phyloP scores from a whole-genome alignment of 176 grass and related monocot genomes.

The Poa annua region DNA sequence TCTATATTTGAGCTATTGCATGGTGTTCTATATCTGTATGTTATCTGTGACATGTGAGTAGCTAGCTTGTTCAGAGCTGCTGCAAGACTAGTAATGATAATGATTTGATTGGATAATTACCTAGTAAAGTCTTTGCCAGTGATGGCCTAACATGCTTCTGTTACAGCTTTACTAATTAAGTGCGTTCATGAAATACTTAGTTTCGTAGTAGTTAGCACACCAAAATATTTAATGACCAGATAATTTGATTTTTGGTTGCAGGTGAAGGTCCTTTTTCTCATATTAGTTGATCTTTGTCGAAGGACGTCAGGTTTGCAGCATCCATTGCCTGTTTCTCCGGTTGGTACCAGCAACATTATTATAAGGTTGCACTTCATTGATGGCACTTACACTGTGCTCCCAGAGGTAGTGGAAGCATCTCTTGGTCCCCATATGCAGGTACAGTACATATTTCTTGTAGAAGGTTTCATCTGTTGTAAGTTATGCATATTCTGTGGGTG shows the following conservation, averaged over 20 bases:
- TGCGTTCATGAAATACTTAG: not conserved
- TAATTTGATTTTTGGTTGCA: conserved; percentile 48
- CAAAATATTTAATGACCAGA: conserved; percentile 12
- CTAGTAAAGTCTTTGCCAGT: conserved; percentile 12
- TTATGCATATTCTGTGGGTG: not conserved
- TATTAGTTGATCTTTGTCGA: conserved; percentile 96
- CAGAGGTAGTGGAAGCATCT: conserved; percentile 98
- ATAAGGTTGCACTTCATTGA: conserved; percentile 99
- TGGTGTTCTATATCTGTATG: conserved; percentile 14
- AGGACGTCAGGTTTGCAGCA: conserved; percentile 80
- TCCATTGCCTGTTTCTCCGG: conserved; percentile 85
- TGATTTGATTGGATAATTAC: conserved; percentile 16
- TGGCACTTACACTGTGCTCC: conserved; percentile 93
- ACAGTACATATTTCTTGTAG: conserved; percentile 12
- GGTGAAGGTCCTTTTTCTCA: conserved; percentile 97
- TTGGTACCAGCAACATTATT: conserved; percentile 91
- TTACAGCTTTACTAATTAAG: conserved; percentile 7
- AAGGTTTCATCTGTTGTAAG: conserved; percentile 2
- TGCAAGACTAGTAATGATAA: not conserved
- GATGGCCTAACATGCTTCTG: not conserved
- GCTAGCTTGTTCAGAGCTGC: conserved; percentile 10
- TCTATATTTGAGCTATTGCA: not conserved
- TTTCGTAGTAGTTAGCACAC: not conserved
- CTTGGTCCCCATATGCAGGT: conserved; percentile 99
- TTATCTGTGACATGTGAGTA: not conserved